Evolutionary conservation across 148 eudicot genomes (phyloP).

Genomic region (Silene conica): DNA sequence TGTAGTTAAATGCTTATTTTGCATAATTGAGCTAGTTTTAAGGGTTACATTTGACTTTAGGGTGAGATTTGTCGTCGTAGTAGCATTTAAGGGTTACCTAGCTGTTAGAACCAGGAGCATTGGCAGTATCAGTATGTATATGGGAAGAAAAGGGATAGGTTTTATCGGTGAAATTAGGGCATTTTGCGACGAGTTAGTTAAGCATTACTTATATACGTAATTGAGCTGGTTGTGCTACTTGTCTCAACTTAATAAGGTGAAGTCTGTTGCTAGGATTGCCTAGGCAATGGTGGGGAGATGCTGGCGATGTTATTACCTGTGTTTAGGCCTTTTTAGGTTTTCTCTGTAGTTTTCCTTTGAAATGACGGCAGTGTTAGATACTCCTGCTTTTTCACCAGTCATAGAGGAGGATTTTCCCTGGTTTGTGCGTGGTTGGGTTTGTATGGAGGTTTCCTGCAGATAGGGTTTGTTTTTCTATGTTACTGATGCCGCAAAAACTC

Average conservation of each 20-base stretch:
- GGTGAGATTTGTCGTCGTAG: not conserved
- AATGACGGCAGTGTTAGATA: not conserved
- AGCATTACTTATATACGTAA: not conserved
- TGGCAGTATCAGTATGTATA: not conserved
- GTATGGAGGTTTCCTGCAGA: not conserved
- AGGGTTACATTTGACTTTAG: not conserved
- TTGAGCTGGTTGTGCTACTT: not conserved
- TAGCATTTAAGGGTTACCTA: not conserved
- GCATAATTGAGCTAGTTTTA: slow-evolving; percentile 19
- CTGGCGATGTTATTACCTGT: not conserved
- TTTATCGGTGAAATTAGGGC: not conserved
- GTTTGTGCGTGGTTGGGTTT: slow-evolving; percentile 5
- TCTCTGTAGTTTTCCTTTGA: not conserved
- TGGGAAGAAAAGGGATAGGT: not conserved
- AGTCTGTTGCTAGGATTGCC: not conserved
- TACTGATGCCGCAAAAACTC: not conserved
- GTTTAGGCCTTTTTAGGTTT: not conserved
- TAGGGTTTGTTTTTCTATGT: slow-evolving; percentile 5
- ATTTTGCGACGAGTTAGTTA: slow-evolving; percentile 2
- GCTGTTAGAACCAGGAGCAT: not conserved
- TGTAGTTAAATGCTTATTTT: slow-evolving; percentile 6
- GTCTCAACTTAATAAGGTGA: not conserved
- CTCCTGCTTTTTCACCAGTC: not conserved
- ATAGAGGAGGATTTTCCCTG: not conserved
- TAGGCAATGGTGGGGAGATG: not conserved